Base-by-base conservation (phyloP, 352 stramenopile species). In the Globisporangium paroecandrum region DNA sequence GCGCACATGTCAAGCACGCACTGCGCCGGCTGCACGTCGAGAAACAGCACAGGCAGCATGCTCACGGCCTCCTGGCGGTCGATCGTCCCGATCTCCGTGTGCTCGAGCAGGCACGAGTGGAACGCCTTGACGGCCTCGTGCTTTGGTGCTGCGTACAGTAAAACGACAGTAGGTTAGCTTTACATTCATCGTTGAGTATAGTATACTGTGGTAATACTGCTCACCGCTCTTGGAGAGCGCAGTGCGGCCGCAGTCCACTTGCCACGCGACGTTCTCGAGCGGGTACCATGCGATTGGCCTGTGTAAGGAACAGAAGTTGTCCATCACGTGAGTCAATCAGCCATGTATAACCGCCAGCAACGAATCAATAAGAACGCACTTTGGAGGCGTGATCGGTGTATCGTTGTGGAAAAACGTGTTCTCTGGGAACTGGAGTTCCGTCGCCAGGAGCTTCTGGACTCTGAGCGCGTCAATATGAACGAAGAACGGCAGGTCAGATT, bases 31-130 rank as follows among this genome's bases (percentile, higher is more conserved):
- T 98, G 71, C 6, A 98, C 93, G 69, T 98, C 79, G 27, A 99
- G 84, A 68, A 99, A 98, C 25, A 99, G 78, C 34, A 98, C 97
- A 0, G 98, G 98, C 20, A 99, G 81, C 97, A 99, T 99, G 69
- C 89, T 98, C 61, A 99, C 98, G 7, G 98, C 85, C 71, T 99
- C 98, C 72, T 99, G 98, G 13, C 98, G 91, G 47, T 98, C 97
- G 13, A 99, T 88, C 54, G 89, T 94, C 20, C 97, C 96, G 54
- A 79, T 82, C 34, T 97, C 83, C 20, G 90, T 98, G 66, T 99
- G 85, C 58, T 92, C 81, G 43, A 98, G 87, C 47, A 99, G 81
- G 74, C 83, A 98, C 32, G 92, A 67, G 76, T 99, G 95, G 62
- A 99, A 96, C 20, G 81, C 72, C 69, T 94, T 79, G 25, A 98